Percentiles rank a stretch among this genome's conserved stretches.
Evolutionary conservation across 257 asterid species (phyloP).

Genomic region (Cruciata laevipes): DNA sequence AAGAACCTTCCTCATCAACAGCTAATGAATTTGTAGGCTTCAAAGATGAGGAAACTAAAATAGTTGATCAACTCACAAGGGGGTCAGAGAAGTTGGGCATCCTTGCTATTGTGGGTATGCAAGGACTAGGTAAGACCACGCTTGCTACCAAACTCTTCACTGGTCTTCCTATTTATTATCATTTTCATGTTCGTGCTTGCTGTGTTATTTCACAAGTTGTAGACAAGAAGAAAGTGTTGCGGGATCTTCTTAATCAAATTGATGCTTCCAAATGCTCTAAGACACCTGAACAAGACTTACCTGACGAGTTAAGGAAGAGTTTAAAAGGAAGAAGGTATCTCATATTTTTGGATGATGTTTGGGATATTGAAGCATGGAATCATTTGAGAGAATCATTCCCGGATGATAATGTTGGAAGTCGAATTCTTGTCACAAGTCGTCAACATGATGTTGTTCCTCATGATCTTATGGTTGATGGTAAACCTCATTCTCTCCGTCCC

Average conservation of each 20-base stretch:
- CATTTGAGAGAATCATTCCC: background rate
- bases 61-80: background rate
- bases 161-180: background rate
- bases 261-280: background rate
- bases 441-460: background rate
- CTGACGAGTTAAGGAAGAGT: background rate
- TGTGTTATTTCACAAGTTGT: background rate
- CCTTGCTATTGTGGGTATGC: constrained; percentile 8
- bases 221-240: background rate
- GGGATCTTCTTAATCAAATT: background rate
- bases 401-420: background rate
- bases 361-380: background rate
- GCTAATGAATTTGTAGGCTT: background rate
- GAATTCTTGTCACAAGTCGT: constrained; percentile 8
- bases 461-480: background rate
- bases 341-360: constrained; percentile 7
- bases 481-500: background rate
- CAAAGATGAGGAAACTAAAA: background rate
- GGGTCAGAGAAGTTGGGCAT: background rate
- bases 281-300: background rate
- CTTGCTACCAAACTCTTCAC: background rate
- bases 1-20: no score
- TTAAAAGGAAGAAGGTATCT: background rate
- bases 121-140: constrained; percentile 13
- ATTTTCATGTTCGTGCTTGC: background rate